Evolutionary conservation across 352 stramenopile genomes (phyloP), one percentile per base, ranked within the genome.

Genomic region (Poterioochromonas sp.): DNA sequence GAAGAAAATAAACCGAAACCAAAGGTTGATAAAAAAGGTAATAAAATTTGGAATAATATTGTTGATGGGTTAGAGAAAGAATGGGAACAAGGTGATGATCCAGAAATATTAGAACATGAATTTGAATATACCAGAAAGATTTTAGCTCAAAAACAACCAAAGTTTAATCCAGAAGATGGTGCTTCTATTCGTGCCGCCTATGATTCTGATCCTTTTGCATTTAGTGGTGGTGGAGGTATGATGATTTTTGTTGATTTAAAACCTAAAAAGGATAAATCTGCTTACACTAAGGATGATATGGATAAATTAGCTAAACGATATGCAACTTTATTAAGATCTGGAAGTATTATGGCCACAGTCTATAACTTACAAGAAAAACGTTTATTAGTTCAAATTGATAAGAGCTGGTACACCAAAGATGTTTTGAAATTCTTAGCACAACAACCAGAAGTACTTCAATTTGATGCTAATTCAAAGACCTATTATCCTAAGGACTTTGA

Each of bases 231-330:
- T 29, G 58, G 58, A 12, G 58, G 58, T 40, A 32, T 40, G 34
- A 68, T 68, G 58, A 26, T 68, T 18, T 68, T 68, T 39, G 58
- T 68, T 32, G 58, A 68, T 39, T 68, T 68, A 39, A 8, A 40
- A 15, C 26, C 26, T 39, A 68, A 12, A 8, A 5, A 68, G 29
- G 34, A 68, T 39, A 26, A 26, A 8, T 40, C 26, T 40, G 12
- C 58, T 26, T 68, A 26, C 5, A 68, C 58, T 68, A 68, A 68
- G 58, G 26, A 68, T 18, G 58, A 68, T 39, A 26, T 68, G 5
- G 58, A 68, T 35, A 15, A 37, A 8, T 18, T 68, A 18, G 29
- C 12, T 32, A 68, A 68, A 26, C 12, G 29, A 26, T 68, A 29
- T 39, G 58, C 58, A 29, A 29, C 58, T 32, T 29, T 68, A 26